phyloP scores from a whole-genome alignment of 768 basidiomycete genomes.

The Gautieria morchelliformis region DNA sequence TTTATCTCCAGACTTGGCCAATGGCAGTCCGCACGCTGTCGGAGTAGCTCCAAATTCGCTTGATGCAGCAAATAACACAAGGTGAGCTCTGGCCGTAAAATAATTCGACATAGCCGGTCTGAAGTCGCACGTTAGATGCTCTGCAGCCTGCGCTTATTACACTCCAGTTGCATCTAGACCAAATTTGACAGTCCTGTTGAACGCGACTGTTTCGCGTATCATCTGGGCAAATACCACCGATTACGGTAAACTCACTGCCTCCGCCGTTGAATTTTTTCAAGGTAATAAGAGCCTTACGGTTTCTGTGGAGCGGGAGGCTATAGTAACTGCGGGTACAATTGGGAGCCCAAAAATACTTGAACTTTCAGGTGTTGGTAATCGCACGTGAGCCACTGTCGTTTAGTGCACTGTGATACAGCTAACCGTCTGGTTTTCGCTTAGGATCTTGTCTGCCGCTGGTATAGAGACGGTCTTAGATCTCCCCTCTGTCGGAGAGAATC shows the following conservation, averaged over 20 bases:
- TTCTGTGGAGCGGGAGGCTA: constrained; percentile 31
- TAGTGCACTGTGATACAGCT: constrained; percentile 11
- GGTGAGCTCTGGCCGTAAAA: background rate
- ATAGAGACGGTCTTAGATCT: constrained; percentile 4
- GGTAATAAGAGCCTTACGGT: constrained; percentile 19
- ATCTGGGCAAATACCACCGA: background rate
- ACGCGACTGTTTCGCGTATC: constrained; percentile 6
- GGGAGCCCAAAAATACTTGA: constrained; percentile 21
- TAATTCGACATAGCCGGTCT: too few relatives aligned
- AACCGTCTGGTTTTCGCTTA: constrained; percentile 20
- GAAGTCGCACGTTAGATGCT: background rate
- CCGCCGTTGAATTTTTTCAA: constrained; percentile 10
- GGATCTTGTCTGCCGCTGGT: background rate
- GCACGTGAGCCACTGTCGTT: constrained; percentile 2
- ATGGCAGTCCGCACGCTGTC: constrained; percentile 8
- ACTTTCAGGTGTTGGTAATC: constrained; percentile 31
- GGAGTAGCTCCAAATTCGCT: constrained; percentile 6
- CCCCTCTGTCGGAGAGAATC: constrained; percentile 8
- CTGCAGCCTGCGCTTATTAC: constrained; percentile 2
- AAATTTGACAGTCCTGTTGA: constrained; percentile 3
- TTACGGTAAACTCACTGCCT: background rate
- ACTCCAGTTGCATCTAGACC: constrained; percentile 1
- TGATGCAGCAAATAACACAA: constrained; percentile 8
- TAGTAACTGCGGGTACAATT: constrained; percentile 16
- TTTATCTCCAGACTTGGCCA: constrained; percentile 3